Base-by-base conservation (phyloP, 1,284 basidiomycete species). In the Puccinia coronata region DNA sequence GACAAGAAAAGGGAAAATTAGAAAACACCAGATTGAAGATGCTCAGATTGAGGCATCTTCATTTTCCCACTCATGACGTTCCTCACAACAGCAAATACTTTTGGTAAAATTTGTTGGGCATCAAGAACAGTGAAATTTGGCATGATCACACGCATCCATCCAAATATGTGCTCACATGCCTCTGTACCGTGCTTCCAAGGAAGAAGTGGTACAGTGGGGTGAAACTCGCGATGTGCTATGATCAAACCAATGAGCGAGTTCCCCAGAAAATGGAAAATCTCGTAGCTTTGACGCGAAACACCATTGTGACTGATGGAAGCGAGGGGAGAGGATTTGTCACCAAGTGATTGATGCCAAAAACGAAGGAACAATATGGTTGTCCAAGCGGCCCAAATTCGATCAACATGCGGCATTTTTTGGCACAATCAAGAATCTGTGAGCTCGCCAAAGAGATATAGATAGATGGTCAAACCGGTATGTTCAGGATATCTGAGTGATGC, bases 1-100 rank as follows among this genome's bases (percentile, higher is more conserved):
- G n/a, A n/a, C n/a, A 39, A 8, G 34, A 36, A 8, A 34, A 14
- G 25, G 12, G 28, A 59, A 34, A 11, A 14, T n/a, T 31, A n/a
- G 1, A 12, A 63, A 39, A 47, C 20, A 41, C 55, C 55, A 20
- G 55, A 57, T 43, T 25, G 20, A 41, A 57, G 18, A 61, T 74
- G 72, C 28, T 61, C 51, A 23, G 72, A 74, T 74, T 41, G 55
- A 20, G 72, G 72, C 53, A 59, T 74, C 34, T 74, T 74, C 72
- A 74, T 74, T 59, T 57, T 25, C 14, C 53, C 72, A 74, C 18
- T 74, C 53, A 74, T 74, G 8, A 74, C 34, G 23, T 59, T 74
- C 34, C 14, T 74, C 34, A 74, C 31, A 28, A 74, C 53, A 14
- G 72, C 72, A 55, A 74, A 57, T n/a, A 74, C n/a, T n/a, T 57